Evolutionary conservation across 768 basidiomycete genomes (phyloP).

Genomic region (Pisolithus sp.): DNA sequence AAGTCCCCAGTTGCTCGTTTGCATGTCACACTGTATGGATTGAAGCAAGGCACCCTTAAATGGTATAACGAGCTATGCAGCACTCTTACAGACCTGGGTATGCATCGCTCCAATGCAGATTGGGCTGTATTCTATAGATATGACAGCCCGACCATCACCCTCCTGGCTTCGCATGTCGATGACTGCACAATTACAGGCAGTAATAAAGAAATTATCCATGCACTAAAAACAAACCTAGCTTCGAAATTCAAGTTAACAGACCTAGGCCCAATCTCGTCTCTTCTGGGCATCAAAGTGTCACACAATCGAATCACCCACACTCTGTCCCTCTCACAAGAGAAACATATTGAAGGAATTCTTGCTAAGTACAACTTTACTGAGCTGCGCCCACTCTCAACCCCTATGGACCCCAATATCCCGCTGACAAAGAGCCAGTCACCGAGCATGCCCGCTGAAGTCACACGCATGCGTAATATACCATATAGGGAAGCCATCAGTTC

Average conservation of each 20-base stretch:
- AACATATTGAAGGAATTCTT: slow-evolving; percentile 29
- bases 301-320: neutral
- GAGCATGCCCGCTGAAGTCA: slow-evolving; percentile 9
- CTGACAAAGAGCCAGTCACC: slow-evolving; percentile 21
- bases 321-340: neutral
- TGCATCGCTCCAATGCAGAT: neutral
- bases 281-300: slow-evolving; percentile 2
- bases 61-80: neutral
- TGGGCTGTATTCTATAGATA: neutral
- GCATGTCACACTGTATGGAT: neutral
- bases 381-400: neutral
- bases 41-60: neutral
- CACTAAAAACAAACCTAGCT: neutral
- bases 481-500: slow-evolving; percentile 15
- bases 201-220: neutral
- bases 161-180: neutral
- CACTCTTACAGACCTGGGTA: neutral
- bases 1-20: neutral
- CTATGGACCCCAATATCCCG: neutral
- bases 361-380: slow-evolving; percentile 13
- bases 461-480: slow-evolving; percentile 19
- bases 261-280: slow-evolving; percentile 10
- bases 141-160: too few species aligned
- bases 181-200: neutral
- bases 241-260: neutral